Percentiles rank a stretch among this genome's conserved stretches.
Evolutionary conservation across 306 rosid genomes (phyloP).

Genomic region (Glycyrrhiza uralensis): DNA sequence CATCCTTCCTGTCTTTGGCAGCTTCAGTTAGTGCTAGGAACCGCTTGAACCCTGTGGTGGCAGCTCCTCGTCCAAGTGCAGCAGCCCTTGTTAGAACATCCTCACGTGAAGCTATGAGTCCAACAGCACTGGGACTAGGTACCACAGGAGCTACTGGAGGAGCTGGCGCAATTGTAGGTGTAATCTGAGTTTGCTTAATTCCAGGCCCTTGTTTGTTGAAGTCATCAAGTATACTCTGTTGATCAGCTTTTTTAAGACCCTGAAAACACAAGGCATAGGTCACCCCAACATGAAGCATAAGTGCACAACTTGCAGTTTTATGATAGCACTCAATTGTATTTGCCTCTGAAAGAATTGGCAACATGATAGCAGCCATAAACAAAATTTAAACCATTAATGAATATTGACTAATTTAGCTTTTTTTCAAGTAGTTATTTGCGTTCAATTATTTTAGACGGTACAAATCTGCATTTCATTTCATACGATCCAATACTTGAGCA

Average conservation of each 20-base stretch:
- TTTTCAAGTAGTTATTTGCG: background rate
- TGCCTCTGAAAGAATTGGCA: conserved; percentile 15
- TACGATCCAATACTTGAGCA: too few relatives aligned
- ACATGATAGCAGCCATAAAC: background rate
- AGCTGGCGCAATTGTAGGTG: conserved; percentile 45
- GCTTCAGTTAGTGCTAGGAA: conserved; percentile 98
- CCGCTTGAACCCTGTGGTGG: conserved; percentile 95
- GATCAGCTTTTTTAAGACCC: conserved; percentile 92
- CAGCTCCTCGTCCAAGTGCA: conserved; percentile 98
- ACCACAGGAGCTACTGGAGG: conserved; percentile 50
- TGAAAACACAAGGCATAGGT: conserved; percentile 35
- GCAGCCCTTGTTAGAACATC: conserved; percentile 95
- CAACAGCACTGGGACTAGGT: conserved; percentile 49
- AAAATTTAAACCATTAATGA: background rate
- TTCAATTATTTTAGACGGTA: background rate
- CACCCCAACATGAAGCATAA: conserved; percentile 13
- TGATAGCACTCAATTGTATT: conserved; percentile 22
- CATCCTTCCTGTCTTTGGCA: conserved; percentile 92
- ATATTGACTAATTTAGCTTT: background rate
- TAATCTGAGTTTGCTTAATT: conserved; percentile 63
- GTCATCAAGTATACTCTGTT: conserved; percentile 88
- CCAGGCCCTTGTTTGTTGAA: conserved; percentile 92
- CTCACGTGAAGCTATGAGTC: conserved; percentile 67
- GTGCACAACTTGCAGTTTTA: background rate
- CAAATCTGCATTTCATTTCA: too few relatives aligned